A percentile compares a stretch with the other conserved stretches of the same genome.
These are phyloP conservation scores for Rhodocollybia butyracea DNA, from an alignment of 768 basidiomycete species.

Conservation along the genomic window DNA sequence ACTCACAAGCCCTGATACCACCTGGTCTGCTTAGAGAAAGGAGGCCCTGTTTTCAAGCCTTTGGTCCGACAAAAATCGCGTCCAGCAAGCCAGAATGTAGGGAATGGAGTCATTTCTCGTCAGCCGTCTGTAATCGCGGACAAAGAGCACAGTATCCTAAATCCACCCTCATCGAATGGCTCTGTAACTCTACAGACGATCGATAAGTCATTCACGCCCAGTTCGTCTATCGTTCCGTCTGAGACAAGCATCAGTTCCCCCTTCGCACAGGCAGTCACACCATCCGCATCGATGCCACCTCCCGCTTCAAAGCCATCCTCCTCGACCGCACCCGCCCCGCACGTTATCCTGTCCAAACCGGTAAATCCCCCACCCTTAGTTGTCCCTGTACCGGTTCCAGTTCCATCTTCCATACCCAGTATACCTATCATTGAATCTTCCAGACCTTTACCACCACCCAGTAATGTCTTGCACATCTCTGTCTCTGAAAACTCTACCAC, in stretches of 20 bases:
- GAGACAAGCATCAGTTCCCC: not conserved
- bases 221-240: too few species aligned
- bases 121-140: not conserved
- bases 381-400: not conserved
- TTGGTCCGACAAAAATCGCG: slow-evolving; percentile 55
- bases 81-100: slow-evolving; percentile 24
- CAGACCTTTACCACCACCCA: not conserved
- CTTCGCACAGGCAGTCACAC: not conserved
- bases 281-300: not conserved
- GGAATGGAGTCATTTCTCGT: not conserved
- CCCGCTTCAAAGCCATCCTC: not conserved
- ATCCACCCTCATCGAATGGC: not conserved
- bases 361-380: not conserved
- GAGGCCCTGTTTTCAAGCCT: slow-evolving; percentile 67
- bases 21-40: slow-evolving; percentile 53
- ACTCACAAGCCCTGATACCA: not conserved
- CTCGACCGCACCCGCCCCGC: not conserved
- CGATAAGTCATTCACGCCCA: not conserved
- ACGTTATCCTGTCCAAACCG: not conserved
- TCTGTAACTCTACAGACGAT: not conserved
- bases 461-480: not conserved
- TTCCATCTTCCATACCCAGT: not conserved
- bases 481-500: not conserved
- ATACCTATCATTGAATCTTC: slow-evolving; percentile 7
- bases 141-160: not conserved